Conservation (phyloP, 805 yeast genomes). For the Lachancea kluyveri region DNA sequence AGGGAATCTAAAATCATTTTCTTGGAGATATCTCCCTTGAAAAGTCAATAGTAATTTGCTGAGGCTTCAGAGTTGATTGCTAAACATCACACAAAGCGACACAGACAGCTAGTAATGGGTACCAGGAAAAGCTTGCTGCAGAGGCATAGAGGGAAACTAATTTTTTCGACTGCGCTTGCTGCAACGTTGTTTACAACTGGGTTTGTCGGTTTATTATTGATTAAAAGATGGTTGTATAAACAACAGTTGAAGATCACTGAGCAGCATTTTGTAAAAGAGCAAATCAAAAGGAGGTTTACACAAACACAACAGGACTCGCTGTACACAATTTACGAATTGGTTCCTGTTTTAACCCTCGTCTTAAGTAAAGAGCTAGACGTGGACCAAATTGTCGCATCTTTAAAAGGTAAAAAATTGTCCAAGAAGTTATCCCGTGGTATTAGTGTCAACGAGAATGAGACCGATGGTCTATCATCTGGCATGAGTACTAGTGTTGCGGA, state of each 20-base stretch:
- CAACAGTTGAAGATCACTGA: constrained; percentile 45
- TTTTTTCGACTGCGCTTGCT: constrained; percentile 17
- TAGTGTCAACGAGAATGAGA: constrained; percentile 4
- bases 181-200: constrained; percentile 26
- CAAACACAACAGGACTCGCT: constrained; percentile 91
- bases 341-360: constrained; percentile 60
- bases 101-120: constrained; percentile 3
- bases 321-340: constrained; percentile 72
- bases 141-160: constrained; percentile 23
- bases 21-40: too few relatives aligned
- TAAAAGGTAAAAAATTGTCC: constrained; percentile 21
- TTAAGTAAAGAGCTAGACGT: constrained; percentile 22
- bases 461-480: constrained; percentile 18
- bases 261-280: constrained; percentile 57
- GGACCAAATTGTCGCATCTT: constrained; percentile 20
- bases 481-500: constrained; percentile 16
- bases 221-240: constrained; percentile 27
- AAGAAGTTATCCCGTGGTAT: constrained; percentile 6
- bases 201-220: constrained; percentile 19
- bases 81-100: too few relatives aligned
- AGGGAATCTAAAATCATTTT: too few relatives aligned
- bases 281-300: constrained; percentile 73
- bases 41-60: too few relatives aligned
- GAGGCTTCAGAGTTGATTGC: too few relatives aligned
- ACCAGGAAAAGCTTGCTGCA: constrained; percentile 14